phyloP scores from a whole-genome alignment of 192 early-diverging fungal species.

The Coemansia sp. region DNA sequence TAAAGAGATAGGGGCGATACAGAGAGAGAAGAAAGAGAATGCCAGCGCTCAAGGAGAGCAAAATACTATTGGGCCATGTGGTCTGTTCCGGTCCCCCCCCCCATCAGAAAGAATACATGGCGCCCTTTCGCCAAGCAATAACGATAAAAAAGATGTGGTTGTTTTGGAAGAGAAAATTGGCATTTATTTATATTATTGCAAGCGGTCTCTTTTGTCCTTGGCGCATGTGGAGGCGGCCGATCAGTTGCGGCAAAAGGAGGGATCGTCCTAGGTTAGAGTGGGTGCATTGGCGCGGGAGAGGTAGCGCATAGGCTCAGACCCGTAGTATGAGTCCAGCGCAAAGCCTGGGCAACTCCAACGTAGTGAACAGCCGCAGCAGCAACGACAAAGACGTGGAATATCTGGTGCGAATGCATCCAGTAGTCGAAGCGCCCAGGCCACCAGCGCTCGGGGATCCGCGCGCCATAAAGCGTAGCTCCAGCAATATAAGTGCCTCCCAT shows the following conservation, averaged over 20 bases:
- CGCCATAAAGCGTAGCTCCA: constrained; percentile 88
- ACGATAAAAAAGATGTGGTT: background rate
- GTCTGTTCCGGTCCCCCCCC: too few species aligned
- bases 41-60: background rate
- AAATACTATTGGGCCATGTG: constrained; percentile 1
- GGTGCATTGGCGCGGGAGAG: background rate
- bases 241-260: background rate
- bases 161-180: background rate
- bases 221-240: background rate
- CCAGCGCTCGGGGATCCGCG: constrained; percentile 81
- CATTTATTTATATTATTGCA: background rate
- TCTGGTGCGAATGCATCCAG: constrained; percentile 87
- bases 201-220: background rate
- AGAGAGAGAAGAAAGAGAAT: background rate
- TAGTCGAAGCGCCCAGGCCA: constrained; percentile 84
- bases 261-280: constrained; percentile 6
- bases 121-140: too few species aligned
- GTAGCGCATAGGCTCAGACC: constrained; percentile 31
- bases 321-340: constrained; percentile 51
- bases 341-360: constrained; percentile 64
- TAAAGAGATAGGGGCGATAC: background rate
- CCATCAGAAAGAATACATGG: background rate
- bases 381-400: constrained; percentile 86
- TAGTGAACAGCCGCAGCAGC: constrained; percentile 73
- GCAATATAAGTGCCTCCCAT: constrained; percentile 81